phyloP scores from a whole-genome alignment of 805 yeast genomes.

The Ascoidea asiatica region DNA sequence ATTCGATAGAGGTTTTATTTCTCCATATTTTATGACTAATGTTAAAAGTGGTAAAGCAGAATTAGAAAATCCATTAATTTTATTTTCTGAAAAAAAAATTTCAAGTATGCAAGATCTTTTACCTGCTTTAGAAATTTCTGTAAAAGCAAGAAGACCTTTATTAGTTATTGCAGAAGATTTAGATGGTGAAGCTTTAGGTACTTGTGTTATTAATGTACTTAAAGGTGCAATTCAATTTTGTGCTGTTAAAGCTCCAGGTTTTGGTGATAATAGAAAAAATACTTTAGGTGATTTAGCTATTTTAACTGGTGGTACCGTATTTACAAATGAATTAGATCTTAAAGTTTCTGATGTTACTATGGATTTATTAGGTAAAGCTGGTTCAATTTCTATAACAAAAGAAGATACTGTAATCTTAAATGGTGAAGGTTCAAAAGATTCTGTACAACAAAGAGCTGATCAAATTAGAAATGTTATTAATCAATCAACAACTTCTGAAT shows the following conservation, averaged over 20 bases:
- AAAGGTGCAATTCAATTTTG: conserved; percentile 98
- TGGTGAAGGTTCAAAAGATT: conserved; percentile 81
- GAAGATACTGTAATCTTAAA: conserved; percentile 90
- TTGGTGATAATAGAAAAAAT: conserved; percentile 97
- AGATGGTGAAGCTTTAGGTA: conserved; percentile 98
- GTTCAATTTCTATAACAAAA: conserved; percentile 83
- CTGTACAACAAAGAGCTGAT: conserved; percentile 76
- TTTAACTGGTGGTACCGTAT: conserved; percentile 78
- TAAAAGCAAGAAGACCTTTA: conserved; percentile 86
- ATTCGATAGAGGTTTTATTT: conserved; percentile 93
- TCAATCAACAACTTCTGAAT: conserved; percentile 60
- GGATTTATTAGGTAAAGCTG: conserved; percentile 83
- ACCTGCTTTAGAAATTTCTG: conserved; percentile 87
- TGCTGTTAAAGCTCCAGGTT: conserved; percentile 97
- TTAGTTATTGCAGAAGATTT: conserved; percentile 89
- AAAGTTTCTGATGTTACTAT: conserved; percentile 90
- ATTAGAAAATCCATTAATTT: conserved; percentile 82
- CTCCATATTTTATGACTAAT: conserved; percentile 93
- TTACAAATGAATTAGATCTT: conserved; percentile 85
- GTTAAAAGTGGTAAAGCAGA: conserved; percentile 88
- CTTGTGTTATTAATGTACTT: conserved; percentile 91
- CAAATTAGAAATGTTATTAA: conserved; percentile 78
- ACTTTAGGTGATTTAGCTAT: conserved; percentile 92
- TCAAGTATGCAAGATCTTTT: conserved; percentile 80
- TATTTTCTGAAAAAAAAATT: conserved; percentile 87